phyloP scores from a whole-genome alignment of 768 basidiomycete species.

The Calocybe indica region DNA sequence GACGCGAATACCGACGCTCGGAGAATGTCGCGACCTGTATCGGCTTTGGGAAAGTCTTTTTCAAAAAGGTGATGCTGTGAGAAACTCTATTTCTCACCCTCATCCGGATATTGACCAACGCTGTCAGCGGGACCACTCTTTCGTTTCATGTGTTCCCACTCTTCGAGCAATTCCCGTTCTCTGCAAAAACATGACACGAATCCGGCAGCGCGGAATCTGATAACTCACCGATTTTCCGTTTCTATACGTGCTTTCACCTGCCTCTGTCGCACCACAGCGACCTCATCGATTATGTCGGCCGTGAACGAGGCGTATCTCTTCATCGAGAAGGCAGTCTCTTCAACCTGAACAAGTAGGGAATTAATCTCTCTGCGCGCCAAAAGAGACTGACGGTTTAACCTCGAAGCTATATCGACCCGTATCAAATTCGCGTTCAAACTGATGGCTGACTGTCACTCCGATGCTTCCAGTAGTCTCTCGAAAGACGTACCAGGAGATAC shows the following conservation, averaged over 20 bases:
- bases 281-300: conserved; percentile 33
- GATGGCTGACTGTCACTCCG: too few species aligned
- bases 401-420: conserved; percentile 47
- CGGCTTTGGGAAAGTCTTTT: background rate
- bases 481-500: conserved; percentile 39
- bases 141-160: conserved; percentile 33
- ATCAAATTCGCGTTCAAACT: conserved; percentile 49
- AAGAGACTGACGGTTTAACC: conserved; percentile 17
- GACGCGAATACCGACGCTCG: conserved; percentile 35
- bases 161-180: conserved; percentile 32
- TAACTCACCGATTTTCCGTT: conserved; percentile 36
- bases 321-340: conserved; percentile 49
- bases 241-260: conserved; percentile 28
- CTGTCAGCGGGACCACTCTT: background rate
- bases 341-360: conserved; percentile 27
- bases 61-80: background rate
- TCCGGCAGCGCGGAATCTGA: background rate
- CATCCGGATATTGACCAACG: background rate
- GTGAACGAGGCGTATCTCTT: conserved; percentile 38
- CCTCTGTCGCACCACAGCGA: conserved; percentile 31
- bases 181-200: conserved; percentile 15
- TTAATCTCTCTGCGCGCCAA: conserved; percentile 3
- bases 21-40: conserved; percentile 7
- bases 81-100: conserved; percentile 1
- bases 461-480: background rate